Conservation (phyloP, 2,329 filamentous ascomycete genomes). For the Tolypocladium capitatum region DNA sequence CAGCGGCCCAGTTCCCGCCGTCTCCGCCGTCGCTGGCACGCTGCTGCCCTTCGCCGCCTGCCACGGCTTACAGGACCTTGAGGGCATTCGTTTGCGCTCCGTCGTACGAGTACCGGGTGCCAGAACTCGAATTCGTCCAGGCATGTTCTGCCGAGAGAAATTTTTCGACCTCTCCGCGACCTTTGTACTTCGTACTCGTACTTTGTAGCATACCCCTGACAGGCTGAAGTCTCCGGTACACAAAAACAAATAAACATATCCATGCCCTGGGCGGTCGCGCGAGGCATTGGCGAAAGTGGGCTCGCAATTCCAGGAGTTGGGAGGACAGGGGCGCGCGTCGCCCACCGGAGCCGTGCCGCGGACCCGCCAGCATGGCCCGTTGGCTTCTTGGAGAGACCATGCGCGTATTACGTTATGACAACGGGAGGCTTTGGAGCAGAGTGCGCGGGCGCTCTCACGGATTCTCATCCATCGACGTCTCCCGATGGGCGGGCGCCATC, state of each 20-base stretch:
- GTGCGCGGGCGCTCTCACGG: neutral
- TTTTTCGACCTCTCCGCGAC: neutral
- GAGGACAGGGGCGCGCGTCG: neutral
- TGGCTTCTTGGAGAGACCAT: no score
- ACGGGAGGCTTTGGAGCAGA: neutral
- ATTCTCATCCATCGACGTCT: neutral
- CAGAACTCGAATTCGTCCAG: neutral
- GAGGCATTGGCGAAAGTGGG: neutral
- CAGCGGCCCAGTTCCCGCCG: neutral
- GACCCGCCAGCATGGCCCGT: neutral
- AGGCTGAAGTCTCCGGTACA: neutral
- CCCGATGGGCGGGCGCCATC: neutral
- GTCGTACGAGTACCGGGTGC: no score
- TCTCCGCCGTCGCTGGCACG: neutral
- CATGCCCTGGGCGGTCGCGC: neutral
- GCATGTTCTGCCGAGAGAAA: neutral
- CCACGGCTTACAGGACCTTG: no score
- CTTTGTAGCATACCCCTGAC: neutral
- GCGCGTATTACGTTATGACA: neutral
- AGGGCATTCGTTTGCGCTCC: no score
- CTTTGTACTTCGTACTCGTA: neutral
- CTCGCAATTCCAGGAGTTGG: neutral
- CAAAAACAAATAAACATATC: neutral
- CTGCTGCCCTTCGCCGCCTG: no score
- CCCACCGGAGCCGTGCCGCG: neutral